Base-by-base conservation (phyloP, 2,329 filamentous ascomycete genomes). In the Penicillium sp. region DNA sequence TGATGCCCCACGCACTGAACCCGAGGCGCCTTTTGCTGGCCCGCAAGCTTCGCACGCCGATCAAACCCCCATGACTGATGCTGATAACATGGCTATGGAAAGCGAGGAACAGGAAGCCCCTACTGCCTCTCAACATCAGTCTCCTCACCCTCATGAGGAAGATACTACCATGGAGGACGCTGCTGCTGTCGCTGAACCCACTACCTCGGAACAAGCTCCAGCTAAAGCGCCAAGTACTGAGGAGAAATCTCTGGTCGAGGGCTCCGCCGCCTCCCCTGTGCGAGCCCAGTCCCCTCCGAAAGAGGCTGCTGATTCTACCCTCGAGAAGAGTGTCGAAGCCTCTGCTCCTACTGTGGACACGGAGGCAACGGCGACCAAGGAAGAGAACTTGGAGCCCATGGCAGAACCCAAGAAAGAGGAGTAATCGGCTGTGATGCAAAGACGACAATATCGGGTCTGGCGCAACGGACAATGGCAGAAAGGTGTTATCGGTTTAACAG, bases 81-180 rank as follows among this genome's bases (percentile, higher is more conserved):
- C 60, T 4, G 64, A 64, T 26, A 65, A 67, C 32, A 59, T 65
- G 53, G 55, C 51, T 10, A 44, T 62, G 4, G 67, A 67, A 44
- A 58, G 56, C 21, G 61, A 65, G 46, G 63, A 64, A n/a, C 59
- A 61, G 17, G 56, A 56, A 21, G 58, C 49, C 21, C 64, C 66
- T 39, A 59, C 64, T 22, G 61, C 61, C 13, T 64, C 68, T 32
- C 64, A 58, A 17, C 58, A 60, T 24, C 59, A 58, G 24, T 67
- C 64, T 7, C 62, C 63, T 46, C 54, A 59, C 29, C 49, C 54
- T 4, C 59, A 61, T n/a, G 67, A 69, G 48, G 64, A 67, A 50
- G 69, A 71, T 51, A 66, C 60, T 10, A 52, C 61, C 12, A 72
- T 72, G 69, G 69, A 70, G 55, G 69, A 72, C 48, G 69, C 54